Percentiles rank a stretch among this genome's conserved stretches.
phyloP scores from a whole-genome alignment of 1,284 basidiomycete genomes.

The Ganoderma leucocontextum region DNA sequence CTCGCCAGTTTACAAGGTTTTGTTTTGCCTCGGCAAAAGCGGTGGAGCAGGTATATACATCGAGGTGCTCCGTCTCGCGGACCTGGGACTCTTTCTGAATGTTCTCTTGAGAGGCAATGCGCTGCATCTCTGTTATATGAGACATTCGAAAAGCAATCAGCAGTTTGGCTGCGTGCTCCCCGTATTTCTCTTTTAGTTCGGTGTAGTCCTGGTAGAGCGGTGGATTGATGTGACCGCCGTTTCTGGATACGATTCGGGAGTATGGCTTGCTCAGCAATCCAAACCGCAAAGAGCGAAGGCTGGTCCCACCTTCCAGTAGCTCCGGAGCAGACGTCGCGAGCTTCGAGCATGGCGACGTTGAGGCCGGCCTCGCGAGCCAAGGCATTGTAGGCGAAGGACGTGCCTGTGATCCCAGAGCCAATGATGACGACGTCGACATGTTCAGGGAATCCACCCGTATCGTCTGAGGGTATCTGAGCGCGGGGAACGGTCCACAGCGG shows the following conservation, averaged over 20 bases:
- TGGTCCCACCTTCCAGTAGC: conserved; percentile 67
- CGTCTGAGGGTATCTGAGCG: conserved; percentile 55
- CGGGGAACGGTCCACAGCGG: conserved; percentile 70
- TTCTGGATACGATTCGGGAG: conserved; percentile 48
- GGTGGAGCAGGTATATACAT: conserved; percentile 46
- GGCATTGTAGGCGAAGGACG: conserved; percentile 61
- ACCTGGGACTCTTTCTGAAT: conserved; percentile 52
- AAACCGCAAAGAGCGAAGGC: background rate
- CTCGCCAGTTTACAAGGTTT: conserved; percentile 46
- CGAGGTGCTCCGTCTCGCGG: conserved; percentile 52
- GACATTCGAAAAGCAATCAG: conserved; percentile 68
- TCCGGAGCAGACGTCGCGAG: conserved; percentile 72
- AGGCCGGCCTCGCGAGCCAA: conserved; percentile 50
- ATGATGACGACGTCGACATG: conserved; percentile 72
- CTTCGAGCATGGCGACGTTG: conserved; percentile 71
- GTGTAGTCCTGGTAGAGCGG: conserved; percentile 67
- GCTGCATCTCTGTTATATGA: conserved; percentile 58
- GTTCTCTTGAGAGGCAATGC: conserved; percentile 55
- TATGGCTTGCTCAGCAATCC: background rate
- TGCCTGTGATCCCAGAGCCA: conserved; percentile 77
- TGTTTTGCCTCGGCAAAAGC: conserved; percentile 46
- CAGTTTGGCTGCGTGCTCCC: conserved; percentile 55
- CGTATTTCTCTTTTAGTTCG: conserved; percentile 56
- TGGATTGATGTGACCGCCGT: conserved; percentile 77
- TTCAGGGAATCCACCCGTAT: conserved; percentile 48